Base-by-base conservation (phyloP, 1,284 basidiomycete species). In the Rhodotorula sp. region DNA sequence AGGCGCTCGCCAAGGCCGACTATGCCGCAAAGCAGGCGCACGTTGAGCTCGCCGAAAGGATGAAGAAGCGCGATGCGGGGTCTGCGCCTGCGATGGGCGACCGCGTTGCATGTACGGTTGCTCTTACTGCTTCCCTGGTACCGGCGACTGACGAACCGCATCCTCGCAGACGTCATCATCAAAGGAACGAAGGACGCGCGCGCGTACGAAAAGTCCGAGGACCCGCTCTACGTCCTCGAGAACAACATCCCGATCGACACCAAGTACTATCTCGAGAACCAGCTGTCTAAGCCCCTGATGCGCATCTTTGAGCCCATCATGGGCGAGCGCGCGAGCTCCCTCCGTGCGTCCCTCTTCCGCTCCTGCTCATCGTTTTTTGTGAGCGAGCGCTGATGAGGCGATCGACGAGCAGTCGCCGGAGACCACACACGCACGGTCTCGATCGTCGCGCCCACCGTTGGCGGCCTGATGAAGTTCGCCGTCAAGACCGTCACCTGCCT, bases 131-230 rank as follows among this genome's bases (percentile, higher is more conserved):
- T 27, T 15, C 12, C 27, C 12, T 51, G 21, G 6, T 59, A 15
- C 21, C 21, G 15, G 7, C 7, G 25, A 15, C 51, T 50, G 3
- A 50, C 32, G 19, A 34, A 55, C 2, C 29, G 55, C 5, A 15
- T 25, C 2, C 32, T 10, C 19, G n/a, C 57, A 76, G 72, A 97
- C 83, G 95, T 97, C 48, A 97, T 98, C 79, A 87, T 97, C 80
- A 97, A 98, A 81, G 92, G 92, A 19, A 90, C 91, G 72, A 97
- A 96, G 92, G 92, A 92, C 77, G 94, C 95, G 37, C 92, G 94
- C n/a, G 94, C 94, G 27, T 98, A 96, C 76, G 95, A 97, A 80
- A 97, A 97, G 81, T 96, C 94, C 0, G 94, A 98, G 80, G 94
- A 97, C 79, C 94, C 94, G 0, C 86, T 98, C 66, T 97, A 92